A percentile compares a stretch with the other conserved stretches of the same genome.
Evolutionary conservation across 768 basidiomycete species (phyloP).

Genomic region (Guyanaporus albipodus): DNA sequence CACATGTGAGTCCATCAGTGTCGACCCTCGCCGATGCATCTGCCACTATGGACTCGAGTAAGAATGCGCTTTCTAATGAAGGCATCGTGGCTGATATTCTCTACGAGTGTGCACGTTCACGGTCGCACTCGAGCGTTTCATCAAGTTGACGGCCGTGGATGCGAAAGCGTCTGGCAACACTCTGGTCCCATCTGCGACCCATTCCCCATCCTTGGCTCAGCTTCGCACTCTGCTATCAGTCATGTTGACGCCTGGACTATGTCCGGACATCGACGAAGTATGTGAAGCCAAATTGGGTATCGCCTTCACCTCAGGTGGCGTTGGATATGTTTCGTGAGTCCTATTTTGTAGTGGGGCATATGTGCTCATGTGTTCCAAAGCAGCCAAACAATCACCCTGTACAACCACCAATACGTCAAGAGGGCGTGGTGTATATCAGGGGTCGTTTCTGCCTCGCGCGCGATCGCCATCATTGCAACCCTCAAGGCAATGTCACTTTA

Average conservation of each 20-base stretch:
- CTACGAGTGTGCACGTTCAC: conserved; percentile 45
- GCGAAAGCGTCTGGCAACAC: conserved; percentile 50
- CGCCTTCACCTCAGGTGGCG: conserved; percentile 30
- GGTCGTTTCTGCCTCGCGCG: conserved; percentile 63
- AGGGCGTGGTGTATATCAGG: conserved; percentile 74
- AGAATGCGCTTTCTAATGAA: conserved; percentile 9
- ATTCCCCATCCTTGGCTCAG: conserved; percentile 45
- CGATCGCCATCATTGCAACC: conserved; percentile 61
- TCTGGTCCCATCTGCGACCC: conserved; percentile 35
- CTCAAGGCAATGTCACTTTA: conserved; percentile 71
- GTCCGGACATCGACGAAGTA: conserved; percentile 64
- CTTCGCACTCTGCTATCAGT: conserved; percentile 60
- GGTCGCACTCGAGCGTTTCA: conserved; percentile 50
- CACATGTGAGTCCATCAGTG: conserved; percentile 23
- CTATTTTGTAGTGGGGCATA: background rate
- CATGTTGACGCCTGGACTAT: conserved; percentile 67
- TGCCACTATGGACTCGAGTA: conserved; percentile 22
- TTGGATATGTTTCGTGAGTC: conserved; percentile 51
- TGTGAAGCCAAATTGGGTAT: conserved; percentile 58
- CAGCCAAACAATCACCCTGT: conserved; percentile 39
- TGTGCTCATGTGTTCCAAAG: conserved; percentile 3
- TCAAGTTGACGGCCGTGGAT: conserved; percentile 44
- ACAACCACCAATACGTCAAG: conserved; percentile 32
- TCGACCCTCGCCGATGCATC: conserved; percentile 21
- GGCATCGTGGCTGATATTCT: conserved; percentile 22